phyloP scores from a whole-genome alignment of 805 yeast genomes.

The Kodamaea kakaduensis region DNA sequence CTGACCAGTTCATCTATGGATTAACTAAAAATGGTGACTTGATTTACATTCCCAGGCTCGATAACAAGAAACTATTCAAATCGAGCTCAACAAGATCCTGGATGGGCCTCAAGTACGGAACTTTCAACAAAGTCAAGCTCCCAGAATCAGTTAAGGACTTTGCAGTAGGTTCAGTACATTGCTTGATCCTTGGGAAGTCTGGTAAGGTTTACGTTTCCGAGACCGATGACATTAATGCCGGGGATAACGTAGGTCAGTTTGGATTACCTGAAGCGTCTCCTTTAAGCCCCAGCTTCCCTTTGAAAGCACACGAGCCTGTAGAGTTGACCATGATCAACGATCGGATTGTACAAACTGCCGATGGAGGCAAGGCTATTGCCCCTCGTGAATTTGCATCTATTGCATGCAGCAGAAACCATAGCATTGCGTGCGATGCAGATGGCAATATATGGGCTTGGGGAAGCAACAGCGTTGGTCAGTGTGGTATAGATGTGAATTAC shows the following conservation, averaged over 20 bases:
- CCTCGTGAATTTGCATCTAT: conserved; percentile 50
- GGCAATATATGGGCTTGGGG: conserved; percentile 87
- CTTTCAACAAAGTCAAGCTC: conserved; percentile 7
- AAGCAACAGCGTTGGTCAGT: conserved; percentile 76
- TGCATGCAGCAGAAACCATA: conserved; percentile 72
- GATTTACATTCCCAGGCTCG: conserved; percentile 27
- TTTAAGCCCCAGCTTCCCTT: conserved; percentile 34
- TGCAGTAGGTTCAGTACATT: conserved; percentile 62
- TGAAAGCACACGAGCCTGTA: conserved; percentile 24
- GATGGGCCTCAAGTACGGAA: conserved; percentile 16
- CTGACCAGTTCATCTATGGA: conserved; percentile 49
- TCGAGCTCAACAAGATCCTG: conserved; percentile 14
- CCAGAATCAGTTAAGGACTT: conserved; percentile 42
- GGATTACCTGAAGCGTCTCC: conserved; percentile 76
- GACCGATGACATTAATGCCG: conserved; percentile 35
- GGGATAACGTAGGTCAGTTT: conserved; percentile 63
- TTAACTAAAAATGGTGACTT: conserved; percentile 45
- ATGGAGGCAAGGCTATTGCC: conserved; percentile 16
- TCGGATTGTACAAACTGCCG: conserved; percentile 21
- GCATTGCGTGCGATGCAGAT: conserved; percentile 61
- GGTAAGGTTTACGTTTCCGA: conserved; percentile 64
- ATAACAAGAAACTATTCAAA: conserved; percentile 13
- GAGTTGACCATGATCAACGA: conserved; percentile 59
- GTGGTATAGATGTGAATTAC: conserved; percentile 65
- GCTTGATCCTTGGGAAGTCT: conserved; percentile 54